Base-by-base conservation (phyloP, 83 land plant species). In the Diphasiastrum complanatum region DNA sequence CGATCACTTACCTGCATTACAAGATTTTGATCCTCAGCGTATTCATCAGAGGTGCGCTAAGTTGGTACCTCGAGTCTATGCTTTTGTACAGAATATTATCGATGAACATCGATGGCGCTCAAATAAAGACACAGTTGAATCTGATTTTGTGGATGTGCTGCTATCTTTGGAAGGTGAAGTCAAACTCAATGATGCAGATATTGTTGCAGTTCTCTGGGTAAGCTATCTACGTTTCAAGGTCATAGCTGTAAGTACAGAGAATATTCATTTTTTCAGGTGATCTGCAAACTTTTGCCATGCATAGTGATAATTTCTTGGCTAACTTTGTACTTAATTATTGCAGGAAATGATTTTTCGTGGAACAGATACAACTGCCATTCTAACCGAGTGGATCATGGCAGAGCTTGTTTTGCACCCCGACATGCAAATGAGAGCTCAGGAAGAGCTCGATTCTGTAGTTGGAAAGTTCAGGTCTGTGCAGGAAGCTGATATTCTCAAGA, bases 71-170 rank as follows among this genome's bases (percentile, higher is more conserved):
- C 52, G 20, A 49, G 52, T 49, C 8, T 5, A 14, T 5, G 22
- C 20, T 20, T 49, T 49, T 49, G 52, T 49, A 14, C 52, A 49
- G 19, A 49, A 20, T 5, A 49, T 49, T 19, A 49, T 49, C 52
- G 19, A 49, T 19, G 19, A 49, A 19, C 52, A 49, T 20, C 10
- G 52, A 14, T 19, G 5, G 19, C 5, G 8, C 8, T 14, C 22
- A 5, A 19, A 11, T 49, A 11, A 11, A 5, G 19, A 11, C 10
- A 6, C 22, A 14, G 10, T 8, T 20, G 52, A 11, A 11, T 8
- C 52, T 20, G 52, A 49, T 20, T 49, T 49, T 20, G 52, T 49
- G 19, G 52, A 49, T 49, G 52, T 49, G 52, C 52, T 49, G 52
- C 52, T 49, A 8, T 11, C 10, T 20, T 20, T 49, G 19, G 19